phyloP scores from a whole-genome alignment of 805 yeast genomes.

The Candida succiphila region DNA sequence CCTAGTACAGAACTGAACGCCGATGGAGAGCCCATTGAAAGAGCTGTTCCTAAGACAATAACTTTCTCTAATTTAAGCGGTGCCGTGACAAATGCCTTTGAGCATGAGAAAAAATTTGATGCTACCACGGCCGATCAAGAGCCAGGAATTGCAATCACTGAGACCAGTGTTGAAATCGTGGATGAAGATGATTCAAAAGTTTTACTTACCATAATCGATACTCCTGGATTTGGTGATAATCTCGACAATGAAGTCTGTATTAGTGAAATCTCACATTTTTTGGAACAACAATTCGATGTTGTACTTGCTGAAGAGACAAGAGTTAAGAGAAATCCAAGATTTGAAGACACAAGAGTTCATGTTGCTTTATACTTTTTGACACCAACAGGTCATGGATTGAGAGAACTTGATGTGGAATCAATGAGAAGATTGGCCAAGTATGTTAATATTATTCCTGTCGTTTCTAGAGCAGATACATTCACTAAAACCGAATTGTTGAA shows the following conservation, averaged over 20 bases:
- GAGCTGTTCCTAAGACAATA: slow-evolving; percentile 33
- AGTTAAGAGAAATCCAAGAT: slow-evolving; percentile 76
- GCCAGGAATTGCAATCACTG: slow-evolving; percentile 70
- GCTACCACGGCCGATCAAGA: slow-evolving; percentile 52
- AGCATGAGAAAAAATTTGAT: slow-evolving; percentile 51
- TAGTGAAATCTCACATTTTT: slow-evolving; percentile 51
- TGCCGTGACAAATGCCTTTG: slow-evolving; percentile 40
- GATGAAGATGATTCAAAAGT: slow-evolving; percentile 54
- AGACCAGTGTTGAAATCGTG: slow-evolving; percentile 47
- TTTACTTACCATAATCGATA: slow-evolving; percentile 43
- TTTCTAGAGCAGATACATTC: slow-evolving; percentile 64
- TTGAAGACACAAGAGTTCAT: slow-evolving; percentile 71
- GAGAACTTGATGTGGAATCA: slow-evolving; percentile 62
- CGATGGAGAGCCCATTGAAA: neutral
- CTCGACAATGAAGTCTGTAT: slow-evolving; percentile 53
- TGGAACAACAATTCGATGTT: slow-evolving; percentile 69
- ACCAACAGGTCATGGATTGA: slow-evolving; percentile 69
- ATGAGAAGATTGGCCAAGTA: slow-evolving; percentile 65
- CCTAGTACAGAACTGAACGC: slow-evolving; percentile 7
- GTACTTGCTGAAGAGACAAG: slow-evolving; percentile 82
- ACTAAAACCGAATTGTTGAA: slow-evolving; percentile 46
- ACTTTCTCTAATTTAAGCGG: slow-evolving; percentile 54
- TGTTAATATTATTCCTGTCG: slow-evolving; percentile 65
- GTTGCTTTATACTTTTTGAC: slow-evolving; percentile 63
- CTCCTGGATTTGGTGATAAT: slow-evolving; percentile 56